phyloP scores from a whole-genome alignment of 2,329 filamentous ascomycete genomes.

The Pseudogymnoascus pannorum region DNA sequence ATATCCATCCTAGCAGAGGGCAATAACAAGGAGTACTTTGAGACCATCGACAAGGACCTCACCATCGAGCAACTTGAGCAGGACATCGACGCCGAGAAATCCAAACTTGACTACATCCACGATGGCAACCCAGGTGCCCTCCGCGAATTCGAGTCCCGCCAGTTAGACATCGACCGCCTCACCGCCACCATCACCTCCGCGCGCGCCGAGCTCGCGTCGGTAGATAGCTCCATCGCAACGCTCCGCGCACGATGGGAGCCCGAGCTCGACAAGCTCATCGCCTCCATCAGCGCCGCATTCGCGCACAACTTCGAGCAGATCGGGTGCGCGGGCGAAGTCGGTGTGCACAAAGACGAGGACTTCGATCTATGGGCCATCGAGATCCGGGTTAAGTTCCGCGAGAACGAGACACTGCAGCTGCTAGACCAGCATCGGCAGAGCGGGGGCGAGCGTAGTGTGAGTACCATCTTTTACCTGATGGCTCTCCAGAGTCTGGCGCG shows the following conservation, averaged over 20 bases:
- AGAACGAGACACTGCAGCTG: conserved; percentile 74
- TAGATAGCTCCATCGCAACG: conserved; percentile 52
- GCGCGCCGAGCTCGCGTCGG: conserved; percentile 45
- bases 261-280: conserved; percentile 66
- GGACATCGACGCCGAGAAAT: conserved; percentile 66
- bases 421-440: conserved; percentile 92
- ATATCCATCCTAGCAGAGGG: conserved; percentile 30
- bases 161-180: conserved; percentile 61
- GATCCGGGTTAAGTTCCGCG: conserved; percentile 88
- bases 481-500: conserved; percentile 88
- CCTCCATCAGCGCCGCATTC: conserved; percentile 83
- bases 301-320: conserved; percentile 91
- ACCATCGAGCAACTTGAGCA: conserved; percentile 58
- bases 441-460: conserved; percentile 90
- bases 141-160: conserved; percentile 67
- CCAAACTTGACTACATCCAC: conserved; percentile 72
- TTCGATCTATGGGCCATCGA: conserved; percentile 93
- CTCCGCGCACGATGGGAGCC: conserved; percentile 77
- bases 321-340: conserved; percentile 85
- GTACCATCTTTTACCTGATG: conserved; percentile 99
- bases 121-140: conserved; percentile 70
- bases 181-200: conserved; percentile 50
- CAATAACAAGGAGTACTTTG: conserved; percentile 31
- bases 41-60: conserved; percentile 40
- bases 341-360: conserved; percentile 80